A percentile compares a stretch with the other conserved stretches of the same genome.
These are phyloP conservation scores for Boletus edulis DNA, from an alignment of 768 basidiomycete genomes.

Conservation along the genomic window DNA sequence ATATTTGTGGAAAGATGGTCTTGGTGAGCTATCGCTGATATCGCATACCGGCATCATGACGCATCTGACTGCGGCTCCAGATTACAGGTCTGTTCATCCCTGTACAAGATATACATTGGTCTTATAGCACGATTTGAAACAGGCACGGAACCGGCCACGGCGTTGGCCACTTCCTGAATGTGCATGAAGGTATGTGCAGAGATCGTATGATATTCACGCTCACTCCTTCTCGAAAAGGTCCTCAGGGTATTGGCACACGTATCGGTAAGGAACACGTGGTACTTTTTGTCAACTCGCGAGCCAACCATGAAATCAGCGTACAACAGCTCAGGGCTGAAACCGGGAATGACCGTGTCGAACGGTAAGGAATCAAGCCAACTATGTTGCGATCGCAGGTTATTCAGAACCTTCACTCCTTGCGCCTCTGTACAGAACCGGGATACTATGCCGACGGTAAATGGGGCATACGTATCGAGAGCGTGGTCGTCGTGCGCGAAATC, in stretches of 20 bases:
- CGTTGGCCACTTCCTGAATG: constrained; percentile 91
- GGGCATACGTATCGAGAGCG: constrained; percentile 91
- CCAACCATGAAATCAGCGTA: constrained; percentile 42
- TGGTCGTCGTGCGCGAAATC: constrained; percentile 72
- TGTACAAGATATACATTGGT: not conserved
- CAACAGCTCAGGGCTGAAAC: constrained; percentile 69
- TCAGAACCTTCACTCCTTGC: not conserved
- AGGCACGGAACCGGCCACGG: constrained; percentile 96
- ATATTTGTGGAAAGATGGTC: constrained; percentile 82
- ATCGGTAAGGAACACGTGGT: constrained; percentile 26
- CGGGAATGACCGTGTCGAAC: constrained; percentile 90
- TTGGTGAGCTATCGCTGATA: constrained; percentile 48
- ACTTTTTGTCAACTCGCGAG: not conserved
- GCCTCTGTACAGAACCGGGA: constrained; percentile 63
- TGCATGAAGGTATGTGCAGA: constrained; percentile 64
- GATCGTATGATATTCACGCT: not conserved
- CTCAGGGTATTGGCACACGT: constrained; percentile 50
- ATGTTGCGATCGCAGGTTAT: not conserved
- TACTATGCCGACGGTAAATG: constrained; percentile 89
- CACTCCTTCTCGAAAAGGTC: constrained; percentile 37
- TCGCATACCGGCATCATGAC: not conserved
- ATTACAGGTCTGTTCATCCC: constrained; percentile 48
- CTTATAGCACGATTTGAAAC: constrained; percentile 5
- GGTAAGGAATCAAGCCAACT: constrained; percentile 32
- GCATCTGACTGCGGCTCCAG: constrained; percentile 28